A percentile compares a stretch with the other conserved stretches of the same genome.
phyloP scores from a whole-genome alignment of 2,329 filamentous ascomycete genomes.

The Sclerotinia trifoliorum region DNA sequence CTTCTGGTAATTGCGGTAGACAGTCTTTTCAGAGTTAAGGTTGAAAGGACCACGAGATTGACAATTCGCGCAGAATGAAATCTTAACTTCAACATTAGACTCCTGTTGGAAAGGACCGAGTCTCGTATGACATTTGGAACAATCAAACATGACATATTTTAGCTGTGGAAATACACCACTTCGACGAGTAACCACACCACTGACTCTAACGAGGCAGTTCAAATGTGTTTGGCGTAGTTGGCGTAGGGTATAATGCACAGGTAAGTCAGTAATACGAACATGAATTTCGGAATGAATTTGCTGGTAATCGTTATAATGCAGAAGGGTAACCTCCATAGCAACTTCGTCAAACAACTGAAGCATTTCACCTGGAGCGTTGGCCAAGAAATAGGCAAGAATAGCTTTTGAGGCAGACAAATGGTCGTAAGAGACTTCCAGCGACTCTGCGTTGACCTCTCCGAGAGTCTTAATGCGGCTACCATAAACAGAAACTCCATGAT shows the following conservation, averaged over 20 bases:
- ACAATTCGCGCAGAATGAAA: conserved; percentile 94
- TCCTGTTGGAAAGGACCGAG: conserved; percentile 97
- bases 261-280: conserved; percentile 92
- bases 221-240: conserved; percentile 93
- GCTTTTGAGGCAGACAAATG: conserved; percentile 89
- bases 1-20: conserved; percentile 99
- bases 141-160: conserved; percentile 98
- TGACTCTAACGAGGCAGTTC: conserved; percentile 92
- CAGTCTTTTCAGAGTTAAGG: conserved; percentile 93
- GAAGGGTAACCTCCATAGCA: conserved; percentile 90
- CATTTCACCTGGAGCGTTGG: conserved; percentile 92
- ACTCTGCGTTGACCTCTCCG: conserved; percentile 96
- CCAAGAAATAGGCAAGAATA: conserved; percentile 90
- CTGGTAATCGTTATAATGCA: conserved; percentile 97
- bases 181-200: conserved; percentile 89
- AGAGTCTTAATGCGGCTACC: conserved; percentile 90
- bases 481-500: conserved; percentile 87
- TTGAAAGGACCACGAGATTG: conserved; percentile 94
- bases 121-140: conserved; percentile 85
- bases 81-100: conserved; percentile 92
- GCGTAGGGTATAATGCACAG: conserved; percentile 90
- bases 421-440: conserved; percentile 92
- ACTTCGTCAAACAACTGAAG: conserved; percentile 95
- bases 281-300: conserved; percentile 97
- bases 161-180: conserved; percentile 96